Conservation (phyloP, 345 rosid genomes). For the Lenwebbia sp. region DNA sequence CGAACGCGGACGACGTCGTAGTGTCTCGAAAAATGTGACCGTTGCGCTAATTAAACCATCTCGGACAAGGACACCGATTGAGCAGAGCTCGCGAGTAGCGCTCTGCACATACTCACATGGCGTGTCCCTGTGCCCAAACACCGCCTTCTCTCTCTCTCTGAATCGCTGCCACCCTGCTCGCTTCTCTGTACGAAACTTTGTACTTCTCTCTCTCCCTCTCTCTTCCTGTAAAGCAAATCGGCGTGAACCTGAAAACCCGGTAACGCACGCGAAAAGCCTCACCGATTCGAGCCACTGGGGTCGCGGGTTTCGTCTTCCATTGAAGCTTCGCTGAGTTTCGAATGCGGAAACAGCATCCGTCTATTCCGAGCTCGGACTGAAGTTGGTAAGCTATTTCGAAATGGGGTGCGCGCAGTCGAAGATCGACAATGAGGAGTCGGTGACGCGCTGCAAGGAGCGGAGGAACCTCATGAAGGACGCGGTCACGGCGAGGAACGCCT, state of each 20-base stretch:
- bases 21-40: too few relatives aligned
- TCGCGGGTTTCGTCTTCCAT: neutral
- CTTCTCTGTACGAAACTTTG: neutral
- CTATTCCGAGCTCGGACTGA: neutral
- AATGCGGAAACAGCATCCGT: neutral
- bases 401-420: constrained; percentile 97
- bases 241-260: neutral
- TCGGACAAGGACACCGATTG: too few relatives aligned
- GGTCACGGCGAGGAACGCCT: constrained; percentile 64
- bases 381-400: neutral
- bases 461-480: constrained; percentile 76
- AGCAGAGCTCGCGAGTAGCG: too few relatives aligned
- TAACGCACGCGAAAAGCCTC: neutral
- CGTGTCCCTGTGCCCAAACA: neutral
- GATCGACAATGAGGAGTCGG: constrained; percentile 82
- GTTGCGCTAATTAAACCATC: too few relatives aligned
- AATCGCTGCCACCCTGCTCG: neutral
- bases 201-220: neutral
- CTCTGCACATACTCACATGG: neutral
- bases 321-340: neutral
- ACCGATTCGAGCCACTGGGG: neutral
- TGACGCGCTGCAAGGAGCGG: constrained; percentile 75
- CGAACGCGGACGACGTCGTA: too few relatives aligned
- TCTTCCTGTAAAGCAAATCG: neutral
- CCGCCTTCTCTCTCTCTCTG: neutral